Percentiles rank a stretch among this genome's conserved stretches.
These are phyloP conservation scores for Ailanthus altissimus DNA, from an alignment of 345 rosid genomes.

Conservation along the genomic window DNA sequence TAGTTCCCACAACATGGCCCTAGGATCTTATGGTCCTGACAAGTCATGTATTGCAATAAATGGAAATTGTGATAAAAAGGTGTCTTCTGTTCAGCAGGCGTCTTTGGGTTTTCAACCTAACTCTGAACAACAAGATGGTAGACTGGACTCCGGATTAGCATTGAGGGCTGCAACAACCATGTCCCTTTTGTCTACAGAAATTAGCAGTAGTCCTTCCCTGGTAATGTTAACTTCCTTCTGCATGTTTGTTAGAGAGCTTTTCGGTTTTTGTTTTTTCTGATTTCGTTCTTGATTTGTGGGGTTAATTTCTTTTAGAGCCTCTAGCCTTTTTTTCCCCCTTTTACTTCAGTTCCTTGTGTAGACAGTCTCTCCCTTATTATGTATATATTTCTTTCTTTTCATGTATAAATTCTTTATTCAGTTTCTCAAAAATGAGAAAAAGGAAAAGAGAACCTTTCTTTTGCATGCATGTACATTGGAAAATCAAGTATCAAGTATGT, in stretches of 20 bases:
- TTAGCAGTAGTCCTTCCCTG: slow-evolving; percentile 28
- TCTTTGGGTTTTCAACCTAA: slow-evolving; percentile 22
- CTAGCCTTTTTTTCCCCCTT: neutral
- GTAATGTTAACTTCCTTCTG: slow-evolving; percentile 30
- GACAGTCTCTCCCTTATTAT: neutral
- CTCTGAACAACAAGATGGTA: slow-evolving; percentile 30
- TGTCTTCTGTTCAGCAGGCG: slow-evolving; percentile 27
- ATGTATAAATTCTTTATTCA: neutral
- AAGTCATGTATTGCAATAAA: slow-evolving; percentile 23
- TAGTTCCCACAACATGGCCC: slow-evolving; percentile 27
- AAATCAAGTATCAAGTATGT: neutral
- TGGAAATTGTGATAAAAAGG: slow-evolving; percentile 37
- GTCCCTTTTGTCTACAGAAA: slow-evolving; percentile 33
- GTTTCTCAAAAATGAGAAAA: neutral
- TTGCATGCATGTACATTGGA: neutral
- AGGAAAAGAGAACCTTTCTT: neutral
- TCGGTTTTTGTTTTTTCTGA: neutral
- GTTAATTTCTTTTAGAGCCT: neutral
- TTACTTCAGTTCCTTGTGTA: too few species aligned
- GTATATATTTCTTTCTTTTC: neutral
- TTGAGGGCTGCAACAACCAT: slow-evolving; percentile 21
- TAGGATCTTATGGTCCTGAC: slow-evolving; percentile 24
- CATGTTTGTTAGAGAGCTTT: neutral
- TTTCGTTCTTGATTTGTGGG: neutral
- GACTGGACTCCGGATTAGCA: slow-evolving; percentile 26